Base-by-base conservation (phyloP, 2,329 filamentous ascomycete genomes). In the Aspergillus udagawae region DNA sequence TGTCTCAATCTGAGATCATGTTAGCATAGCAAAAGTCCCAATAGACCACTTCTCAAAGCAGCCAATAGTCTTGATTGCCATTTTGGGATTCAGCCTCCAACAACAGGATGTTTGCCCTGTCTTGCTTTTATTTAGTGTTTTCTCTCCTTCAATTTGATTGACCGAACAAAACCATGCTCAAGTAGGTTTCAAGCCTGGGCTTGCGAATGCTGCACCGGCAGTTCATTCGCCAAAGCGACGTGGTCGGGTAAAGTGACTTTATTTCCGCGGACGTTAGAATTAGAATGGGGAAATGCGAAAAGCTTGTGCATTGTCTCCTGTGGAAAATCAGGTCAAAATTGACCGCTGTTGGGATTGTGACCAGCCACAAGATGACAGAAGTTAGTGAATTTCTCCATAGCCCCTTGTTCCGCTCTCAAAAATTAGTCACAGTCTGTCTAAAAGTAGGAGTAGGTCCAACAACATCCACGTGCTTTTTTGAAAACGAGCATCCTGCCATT, bases 301-400 rank as follows among this genome's bases (percentile, higher is more conserved):
- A 17, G 41, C 21, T 48, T 29, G 3, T 53, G 23, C 50, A 21
- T 35, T 21, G 32, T 29, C 12, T 42, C 49, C 29, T 27, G 49
- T 45, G 49, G 49, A 51, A 48, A 58, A 54, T 52, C 60, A 63
- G 55, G 54, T 54, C 44, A 42, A 56, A 47, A 45, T 49, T 35
- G 47, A 42, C 53, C 41, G 55, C 47, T 29, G 57, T 65, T 63
- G 48, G 52, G 42, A 65, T 60, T 57, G 58, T 54, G 60, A 41
- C 64, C 62, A 65, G 57, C 63, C 62, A 60, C 62, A 50, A 32
- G 48, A 54, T 55, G 28, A 20, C 51, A 50, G 38, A 38, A 57
- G 29, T 60, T 58, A 60, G 57, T 60, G 47, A 56, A 58, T 49
- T 49, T 48, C 32, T 51, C 29, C 54, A 53, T 58, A 41, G 42